These are phyloP conservation scores for Exophiala sp. DNA, from an alignment of 2,329 filamentous ascomycete genomes.

Conservation along the genomic window DNA sequence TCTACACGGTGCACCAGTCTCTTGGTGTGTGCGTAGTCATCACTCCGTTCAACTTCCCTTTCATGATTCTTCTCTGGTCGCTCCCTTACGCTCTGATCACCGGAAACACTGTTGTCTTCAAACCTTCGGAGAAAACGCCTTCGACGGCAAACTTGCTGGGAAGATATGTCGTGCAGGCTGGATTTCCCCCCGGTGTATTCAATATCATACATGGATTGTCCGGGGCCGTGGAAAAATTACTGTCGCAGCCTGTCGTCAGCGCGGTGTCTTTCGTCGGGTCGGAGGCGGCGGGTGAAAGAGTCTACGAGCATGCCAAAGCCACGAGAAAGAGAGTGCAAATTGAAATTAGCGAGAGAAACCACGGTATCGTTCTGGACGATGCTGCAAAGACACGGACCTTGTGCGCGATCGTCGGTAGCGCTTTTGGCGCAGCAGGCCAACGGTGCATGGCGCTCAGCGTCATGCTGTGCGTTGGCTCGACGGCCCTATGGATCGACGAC, in stretches of 20 bases:
- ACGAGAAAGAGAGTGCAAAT: conserved; percentile 62
- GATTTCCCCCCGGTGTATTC: conserved; percentile 57
- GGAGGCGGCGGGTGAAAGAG: conserved; percentile 58
- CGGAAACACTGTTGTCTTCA: conserved; percentile 69
- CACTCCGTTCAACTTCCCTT: conserved; percentile 69
- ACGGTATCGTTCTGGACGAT: conserved; percentile 40
- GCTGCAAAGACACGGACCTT: conserved; percentile 39
- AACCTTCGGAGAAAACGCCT: conserved; percentile 66
- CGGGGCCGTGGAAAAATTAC: conserved; percentile 44
- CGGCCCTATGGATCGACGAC: conserved; percentile 48
- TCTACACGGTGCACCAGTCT: conserved; percentile 71
- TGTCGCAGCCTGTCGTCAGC: conserved; percentile 54
- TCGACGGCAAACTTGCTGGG: conserved; percentile 52
- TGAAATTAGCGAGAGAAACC: conserved; percentile 59
- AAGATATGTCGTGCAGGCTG: conserved; percentile 49
- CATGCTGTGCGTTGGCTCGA: conserved; percentile 34
- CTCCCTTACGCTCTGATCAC: conserved; percentile 64
- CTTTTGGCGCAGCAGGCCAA: conserved; percentile 10
- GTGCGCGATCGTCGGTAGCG: conserved; percentile 21
- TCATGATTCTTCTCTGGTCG: conserved; percentile 65
- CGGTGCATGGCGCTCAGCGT: conserved; percentile 38
- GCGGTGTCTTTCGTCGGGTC: conserved; percentile 56
- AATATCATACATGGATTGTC: conserved; percentile 50
- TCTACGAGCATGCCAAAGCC: conserved; percentile 56
- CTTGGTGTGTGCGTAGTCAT: conserved; percentile 64